Conservation (phyloP, 2,329 filamentous ascomycete species). For the Exophiala spinifera region DNA sequence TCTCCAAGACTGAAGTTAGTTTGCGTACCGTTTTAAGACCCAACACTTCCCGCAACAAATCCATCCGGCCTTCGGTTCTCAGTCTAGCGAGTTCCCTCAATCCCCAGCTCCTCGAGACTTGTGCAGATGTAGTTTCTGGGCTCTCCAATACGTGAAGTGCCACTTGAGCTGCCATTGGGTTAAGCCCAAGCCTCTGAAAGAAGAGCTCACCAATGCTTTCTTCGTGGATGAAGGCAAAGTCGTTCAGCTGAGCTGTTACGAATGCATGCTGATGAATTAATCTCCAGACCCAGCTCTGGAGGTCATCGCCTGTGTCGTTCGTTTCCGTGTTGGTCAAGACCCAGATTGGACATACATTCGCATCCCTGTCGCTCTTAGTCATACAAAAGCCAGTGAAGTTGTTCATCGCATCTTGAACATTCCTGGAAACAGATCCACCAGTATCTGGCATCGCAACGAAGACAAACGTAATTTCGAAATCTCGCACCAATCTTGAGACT, state of each 20-base stretch:
- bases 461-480: slow-evolving; percentile 52
- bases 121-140: neutral
- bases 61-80: slow-evolving; percentile 9
- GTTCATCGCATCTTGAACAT: slow-evolving; percentile 9
- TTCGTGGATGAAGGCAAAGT: slow-evolving; percentile 45
- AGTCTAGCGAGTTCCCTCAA: slow-evolving; percentile 20
- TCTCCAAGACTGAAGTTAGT: slow-evolving; percentile 13
- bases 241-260: slow-evolving; percentile 1
- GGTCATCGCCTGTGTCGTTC: neutral
- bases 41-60: slow-evolving; percentile 17
- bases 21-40: slow-evolving; percentile 14
- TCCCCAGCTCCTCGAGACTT: slow-evolving; percentile 6
- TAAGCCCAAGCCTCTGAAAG: slow-evolving; percentile 63
- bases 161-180: slow-evolving; percentile 68
- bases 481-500: slow-evolving; percentile 29
- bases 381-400: slow-evolving; percentile 34
- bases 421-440: neutral
- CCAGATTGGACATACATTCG: slow-evolving; percentile 19
- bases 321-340: neutral
- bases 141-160: slow-evolving; percentile 45
- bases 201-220: slow-evolving; percentile 69
- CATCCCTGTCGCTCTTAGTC: slow-evolving; percentile 2
- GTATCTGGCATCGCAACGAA: slow-evolving; percentile 53
- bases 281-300: slow-evolving; percentile 36
- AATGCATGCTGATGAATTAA: slow-evolving; percentile 40